phyloP scores from a whole-genome alignment of 2,329 filamentous ascomycete genomes.

The Coleophoma crateriformis region DNA sequence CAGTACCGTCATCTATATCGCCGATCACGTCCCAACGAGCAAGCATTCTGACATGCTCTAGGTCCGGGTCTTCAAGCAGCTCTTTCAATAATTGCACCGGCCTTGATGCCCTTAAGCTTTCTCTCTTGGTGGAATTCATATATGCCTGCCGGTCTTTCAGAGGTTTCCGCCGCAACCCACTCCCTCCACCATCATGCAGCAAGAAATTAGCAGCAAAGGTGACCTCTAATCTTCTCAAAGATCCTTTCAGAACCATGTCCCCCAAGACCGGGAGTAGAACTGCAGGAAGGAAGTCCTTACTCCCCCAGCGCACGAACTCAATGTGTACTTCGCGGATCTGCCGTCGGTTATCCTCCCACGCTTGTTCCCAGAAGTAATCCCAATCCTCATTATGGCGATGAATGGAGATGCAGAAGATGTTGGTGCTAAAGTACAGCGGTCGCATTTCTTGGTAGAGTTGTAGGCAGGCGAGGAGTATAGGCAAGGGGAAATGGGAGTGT shows the following conservation, averaged over 20 bases:
- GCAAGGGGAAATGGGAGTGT: slow-evolving; percentile 8
- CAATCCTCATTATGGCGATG: slow-evolving; percentile 8
- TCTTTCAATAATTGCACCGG: slow-evolving; percentile 3
- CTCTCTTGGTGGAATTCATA: too few species aligned
- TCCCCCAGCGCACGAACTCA: slow-evolving; percentile 15
- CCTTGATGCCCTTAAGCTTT: too few species aligned
- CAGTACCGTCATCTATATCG: too few species aligned
- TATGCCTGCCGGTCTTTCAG: background rate
- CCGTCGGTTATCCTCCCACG: slow-evolving; percentile 11
- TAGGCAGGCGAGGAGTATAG: slow-evolving; percentile 16
- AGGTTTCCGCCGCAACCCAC: slow-evolving; percentile 7
- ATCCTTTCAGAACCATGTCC: slow-evolving; percentile 21
- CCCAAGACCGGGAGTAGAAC: slow-evolving; percentile 12
- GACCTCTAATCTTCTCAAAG: slow-evolving; percentile 18
- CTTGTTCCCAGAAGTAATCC: slow-evolving; percentile 10
- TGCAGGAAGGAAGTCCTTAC: slow-evolving; percentile 14
- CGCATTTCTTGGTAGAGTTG: slow-evolving; percentile 21
- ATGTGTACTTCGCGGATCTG: slow-evolving; percentile 13
- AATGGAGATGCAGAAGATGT: slow-evolving; percentile 18
- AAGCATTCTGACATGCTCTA: slow-evolving; percentile 6
- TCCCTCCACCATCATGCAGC: background rate
- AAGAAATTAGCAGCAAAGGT: slow-evolving; percentile 7
- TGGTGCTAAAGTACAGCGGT: slow-evolving; percentile 17
- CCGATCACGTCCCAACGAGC: too few species aligned
- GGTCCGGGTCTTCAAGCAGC: slow-evolving; percentile 17